A percentile compares a stretch with the other conserved stretches of the same genome.
These are phyloP conservation scores for Pichia membranifaciens DNA, from an alignment of 805 yeast species.

Conservation along the genomic window DNA sequence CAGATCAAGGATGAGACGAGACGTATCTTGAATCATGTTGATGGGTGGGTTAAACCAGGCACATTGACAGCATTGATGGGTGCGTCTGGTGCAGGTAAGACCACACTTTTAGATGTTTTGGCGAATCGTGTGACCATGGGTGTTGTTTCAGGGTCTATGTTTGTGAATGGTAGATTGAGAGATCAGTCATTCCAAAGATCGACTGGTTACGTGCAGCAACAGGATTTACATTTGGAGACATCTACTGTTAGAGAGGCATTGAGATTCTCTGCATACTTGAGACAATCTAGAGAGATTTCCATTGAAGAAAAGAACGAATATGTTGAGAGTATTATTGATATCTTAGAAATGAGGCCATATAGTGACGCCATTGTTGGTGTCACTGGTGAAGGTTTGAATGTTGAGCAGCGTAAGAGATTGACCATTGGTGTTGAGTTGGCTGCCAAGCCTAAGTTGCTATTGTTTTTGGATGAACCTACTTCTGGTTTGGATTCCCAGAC, in stretches of 20 bases:
- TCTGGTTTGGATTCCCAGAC: slow-evolving; percentile 56
- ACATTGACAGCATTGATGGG: slow-evolving; percentile 71
- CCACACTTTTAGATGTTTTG: slow-evolving; percentile 48
- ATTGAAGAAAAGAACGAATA: slow-evolving; percentile 42
- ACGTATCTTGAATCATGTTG: slow-evolving; percentile 57
- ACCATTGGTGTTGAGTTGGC: slow-evolving; percentile 54
- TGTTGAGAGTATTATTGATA: slow-evolving; percentile 45
- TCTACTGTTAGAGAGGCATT: slow-evolving; percentile 52
- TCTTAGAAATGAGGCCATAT: slow-evolving; percentile 47
- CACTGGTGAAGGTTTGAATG: slow-evolving; percentile 47
- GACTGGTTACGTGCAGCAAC: slow-evolving; percentile 57
- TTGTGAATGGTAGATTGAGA: slow-evolving; percentile 48
- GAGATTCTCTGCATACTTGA: slow-evolving; percentile 44
- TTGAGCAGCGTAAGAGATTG: slow-evolving; percentile 49
- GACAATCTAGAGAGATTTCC: slow-evolving; percentile 39
- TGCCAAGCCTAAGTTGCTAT: slow-evolving; percentile 46
- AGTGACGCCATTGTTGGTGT: slow-evolving; percentile 52
- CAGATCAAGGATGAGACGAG: slow-evolving; percentile 56
- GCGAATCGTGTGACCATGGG: slow-evolving; percentile 52
- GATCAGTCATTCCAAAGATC: slow-evolving; percentile 46
- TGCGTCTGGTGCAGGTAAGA: slow-evolving; percentile 61
- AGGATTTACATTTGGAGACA: slow-evolving; percentile 47
- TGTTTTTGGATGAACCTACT: slow-evolving; percentile 57
- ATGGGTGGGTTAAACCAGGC: slow-evolving; percentile 82
- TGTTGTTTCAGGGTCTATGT: slow-evolving; percentile 51